Evolutionary conservation across 1,284 basidiomycete genomes (phyloP).

Genomic region (Leccinum proliferum): DNA sequence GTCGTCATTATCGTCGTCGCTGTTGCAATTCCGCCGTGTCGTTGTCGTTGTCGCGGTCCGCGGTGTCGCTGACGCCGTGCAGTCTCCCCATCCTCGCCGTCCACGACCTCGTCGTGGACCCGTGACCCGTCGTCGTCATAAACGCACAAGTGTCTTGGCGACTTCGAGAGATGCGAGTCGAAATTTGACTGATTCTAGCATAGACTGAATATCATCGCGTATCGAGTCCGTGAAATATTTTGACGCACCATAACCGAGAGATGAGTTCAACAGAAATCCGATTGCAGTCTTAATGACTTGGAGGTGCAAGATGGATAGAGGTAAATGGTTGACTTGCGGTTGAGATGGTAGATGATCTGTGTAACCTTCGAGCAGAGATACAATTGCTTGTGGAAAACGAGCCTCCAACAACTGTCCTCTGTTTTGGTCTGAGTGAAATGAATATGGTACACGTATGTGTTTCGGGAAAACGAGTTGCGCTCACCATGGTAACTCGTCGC

Average conservation of each 20-base stretch:
- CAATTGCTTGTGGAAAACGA: slow-evolving; percentile 58
- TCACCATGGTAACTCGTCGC: slow-evolving; percentile 46
- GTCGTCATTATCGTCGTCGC: too few relatives aligned
- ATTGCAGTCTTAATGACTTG: slow-evolving; percentile 73
- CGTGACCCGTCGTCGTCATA: slow-evolving; percentile 28
- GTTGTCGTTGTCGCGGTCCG: too few relatives aligned
- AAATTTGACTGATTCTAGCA: slow-evolving; percentile 63
- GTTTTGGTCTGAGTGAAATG: slow-evolving; percentile 49
- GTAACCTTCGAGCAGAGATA: slow-evolving; percentile 67
- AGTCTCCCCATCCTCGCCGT: too few relatives aligned
- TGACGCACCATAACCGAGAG: slow-evolving; percentile 66
- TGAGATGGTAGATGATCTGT: slow-evolving; percentile 45
- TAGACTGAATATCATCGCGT: slow-evolving; percentile 1
- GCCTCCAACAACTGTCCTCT: slow-evolving; percentile 63
- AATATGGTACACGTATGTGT: background rate
- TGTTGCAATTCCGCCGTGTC: too few relatives aligned
- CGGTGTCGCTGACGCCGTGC: too few relatives aligned
- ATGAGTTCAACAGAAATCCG: slow-evolving; percentile 76
- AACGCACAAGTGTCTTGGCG: slow-evolving; percentile 58
- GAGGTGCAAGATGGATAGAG: slow-evolving; percentile 55
- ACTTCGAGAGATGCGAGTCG: slow-evolving; percentile 63
- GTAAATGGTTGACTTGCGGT: slow-evolving; percentile 29
- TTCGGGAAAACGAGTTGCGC: slow-evolving; percentile 11
- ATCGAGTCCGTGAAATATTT: background rate
- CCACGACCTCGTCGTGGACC: too few relatives aligned